Percentiles rank a stretch among this genome's conserved stretches.
Evolutionary conservation across 495 filamentous ascomycete species (phyloP).

Genomic region (Neurospora intermedia): DNA sequence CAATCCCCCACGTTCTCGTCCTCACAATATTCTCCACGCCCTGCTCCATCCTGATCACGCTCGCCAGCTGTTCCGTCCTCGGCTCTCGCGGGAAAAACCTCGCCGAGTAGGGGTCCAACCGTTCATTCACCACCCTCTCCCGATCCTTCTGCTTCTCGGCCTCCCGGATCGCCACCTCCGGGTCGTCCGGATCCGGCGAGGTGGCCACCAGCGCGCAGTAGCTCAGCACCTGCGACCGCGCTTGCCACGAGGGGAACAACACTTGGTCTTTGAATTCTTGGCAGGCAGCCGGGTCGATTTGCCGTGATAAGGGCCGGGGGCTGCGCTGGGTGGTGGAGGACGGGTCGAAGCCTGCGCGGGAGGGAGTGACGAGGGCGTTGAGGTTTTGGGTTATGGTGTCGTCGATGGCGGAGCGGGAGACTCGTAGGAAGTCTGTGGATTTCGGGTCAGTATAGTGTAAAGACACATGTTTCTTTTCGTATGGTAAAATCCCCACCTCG

Average conservation of each 20-base stretch:
- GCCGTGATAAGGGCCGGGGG: slow-evolving; percentile 40
- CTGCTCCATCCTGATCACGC: slow-evolving; percentile 69
- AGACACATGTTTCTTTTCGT: too few species aligned
- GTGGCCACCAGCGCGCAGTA: slow-evolving; percentile 89
- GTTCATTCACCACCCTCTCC: slow-evolving; percentile 74
- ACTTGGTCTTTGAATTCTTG: slow-evolving; percentile 64
- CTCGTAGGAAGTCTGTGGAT: slow-evolving; percentile 76
- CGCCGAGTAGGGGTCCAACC: slow-evolving; percentile 84
- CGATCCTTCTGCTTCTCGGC: slow-evolving; percentile 58
- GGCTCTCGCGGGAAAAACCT: slow-evolving; percentile 77
- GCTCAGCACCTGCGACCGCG: slow-evolving; percentile 70
- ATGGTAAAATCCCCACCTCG: too few species aligned
- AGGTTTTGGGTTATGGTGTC: slow-evolving; percentile 89
- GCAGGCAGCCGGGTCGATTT: slow-evolving; percentile 53
- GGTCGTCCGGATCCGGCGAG: slow-evolving; percentile 78
- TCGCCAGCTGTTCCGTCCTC: slow-evolving; percentile 71
- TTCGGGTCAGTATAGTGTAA: too few species aligned
- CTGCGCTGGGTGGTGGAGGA: slow-evolving; percentile 51
- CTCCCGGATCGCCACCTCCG: slow-evolving; percentile 59
- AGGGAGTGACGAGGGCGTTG: slow-evolving; percentile 77
- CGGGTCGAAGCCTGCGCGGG: slow-evolving; percentile 64
- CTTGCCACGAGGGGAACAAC: slow-evolving; percentile 82
- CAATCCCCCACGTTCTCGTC: slow-evolving; percentile 67
- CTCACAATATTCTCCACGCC: slow-evolving; percentile 83
- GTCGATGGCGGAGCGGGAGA: slow-evolving; percentile 78